A percentile compares a stretch with the other conserved stretches of the same genome.
Conservation (phyloP, 2,329 filamentous ascomycete species). For the Trichoderma aggressivum region DNA sequence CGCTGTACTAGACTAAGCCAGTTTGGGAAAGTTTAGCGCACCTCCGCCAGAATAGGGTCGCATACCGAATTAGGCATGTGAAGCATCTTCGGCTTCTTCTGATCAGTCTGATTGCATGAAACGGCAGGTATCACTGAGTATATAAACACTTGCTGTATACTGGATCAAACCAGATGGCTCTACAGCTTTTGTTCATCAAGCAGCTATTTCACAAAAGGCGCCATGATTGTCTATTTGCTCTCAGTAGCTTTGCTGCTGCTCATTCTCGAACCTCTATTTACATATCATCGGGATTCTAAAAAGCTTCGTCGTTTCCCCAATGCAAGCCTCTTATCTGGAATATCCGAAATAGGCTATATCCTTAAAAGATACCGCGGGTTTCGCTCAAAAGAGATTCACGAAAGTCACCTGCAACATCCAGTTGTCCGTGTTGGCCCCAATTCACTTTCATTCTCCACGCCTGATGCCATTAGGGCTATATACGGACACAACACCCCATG, state of each 20-base stretch:
- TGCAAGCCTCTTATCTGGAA: not conserved
- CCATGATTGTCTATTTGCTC: not conserved
- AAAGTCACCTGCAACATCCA: not conserved
- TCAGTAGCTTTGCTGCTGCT: not conserved
- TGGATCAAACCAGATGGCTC: not conserved
- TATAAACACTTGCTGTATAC: not conserved
- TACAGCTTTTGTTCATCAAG: not conserved
- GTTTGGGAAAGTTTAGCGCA: not conserved
- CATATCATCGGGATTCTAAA: not conserved
- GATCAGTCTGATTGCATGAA: not conserved
- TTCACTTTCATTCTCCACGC: not conserved
- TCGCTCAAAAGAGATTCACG: not conserved
- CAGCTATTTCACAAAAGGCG: not conserved
- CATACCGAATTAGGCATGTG: not conserved
- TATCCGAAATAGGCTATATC: not conserved
- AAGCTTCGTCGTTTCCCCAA: not conserved
- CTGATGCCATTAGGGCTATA: not conserved
- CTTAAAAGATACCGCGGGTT: not conserved
- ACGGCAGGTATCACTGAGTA: not conserved
- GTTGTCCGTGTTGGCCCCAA: not conserved
- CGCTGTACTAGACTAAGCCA: not conserved
- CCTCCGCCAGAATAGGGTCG: not conserved
- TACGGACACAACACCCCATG: not conserved
- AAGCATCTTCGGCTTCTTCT: not conserved
- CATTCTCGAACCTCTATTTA: not conserved